Conservation (phyloP, 2,329 filamentous ascomycete species). For the Alternaria arbusti region DNA sequence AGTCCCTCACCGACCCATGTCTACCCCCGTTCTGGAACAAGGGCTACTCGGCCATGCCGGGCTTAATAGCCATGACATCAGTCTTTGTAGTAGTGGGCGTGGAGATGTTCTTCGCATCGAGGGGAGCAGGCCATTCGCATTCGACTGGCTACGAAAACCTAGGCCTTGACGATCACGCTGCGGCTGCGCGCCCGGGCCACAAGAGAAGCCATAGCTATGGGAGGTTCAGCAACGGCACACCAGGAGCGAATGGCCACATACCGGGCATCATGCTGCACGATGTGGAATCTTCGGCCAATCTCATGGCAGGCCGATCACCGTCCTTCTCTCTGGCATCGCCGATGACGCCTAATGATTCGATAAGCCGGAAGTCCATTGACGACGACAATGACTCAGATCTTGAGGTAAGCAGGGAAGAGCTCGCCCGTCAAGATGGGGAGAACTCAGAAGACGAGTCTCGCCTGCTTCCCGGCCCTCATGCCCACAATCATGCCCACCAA, state of each 20-base stretch:
- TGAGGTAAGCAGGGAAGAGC: constrained; percentile 45
- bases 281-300: constrained; percentile 38
- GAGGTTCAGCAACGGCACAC: constrained; percentile 33
- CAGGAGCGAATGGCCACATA: constrained; percentile 27
- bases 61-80: constrained; percentile 48
- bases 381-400: constrained; percentile 38
- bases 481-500: constrained; percentile 24
- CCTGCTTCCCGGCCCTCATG: constrained; percentile 33
- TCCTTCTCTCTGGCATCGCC: constrained; percentile 36
- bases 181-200: constrained; percentile 27
- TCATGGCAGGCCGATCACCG: constrained; percentile 44
- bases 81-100: constrained; percentile 74
- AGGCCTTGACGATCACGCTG: constrained; percentile 28
- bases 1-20: constrained; percentile 50
- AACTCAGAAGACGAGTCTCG: constrained; percentile 42
- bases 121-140: constrained; percentile 66
- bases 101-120: constrained; percentile 86
- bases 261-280: constrained; percentile 44
- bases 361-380: constrained; percentile 17
- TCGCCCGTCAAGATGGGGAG: constrained; percentile 34
- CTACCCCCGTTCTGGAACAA: constrained; percentile 49
- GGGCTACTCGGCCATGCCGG: constrained; percentile 50
- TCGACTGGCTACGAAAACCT: constrained; percentile 59
- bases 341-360: constrained; percentile 16
- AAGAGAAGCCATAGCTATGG: constrained; percentile 43